These are phyloP conservation scores for Leccinum rimulosum DNA, from an alignment of 768 basidiomycete species.

Conservation along the genomic window DNA sequence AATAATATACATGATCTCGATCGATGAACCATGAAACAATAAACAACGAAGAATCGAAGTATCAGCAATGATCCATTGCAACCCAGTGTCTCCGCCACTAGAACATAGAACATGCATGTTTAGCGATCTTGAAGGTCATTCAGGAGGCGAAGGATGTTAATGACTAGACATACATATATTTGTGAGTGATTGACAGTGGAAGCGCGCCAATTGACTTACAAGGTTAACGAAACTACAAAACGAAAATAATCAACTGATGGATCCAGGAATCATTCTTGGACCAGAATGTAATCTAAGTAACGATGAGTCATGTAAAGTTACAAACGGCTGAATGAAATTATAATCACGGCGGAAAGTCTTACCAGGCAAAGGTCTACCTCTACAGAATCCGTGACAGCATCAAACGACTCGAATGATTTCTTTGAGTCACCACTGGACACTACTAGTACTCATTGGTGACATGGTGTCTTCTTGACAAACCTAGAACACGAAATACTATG, in stretches of 20 bases:
- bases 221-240: slow-evolving; percentile 70
- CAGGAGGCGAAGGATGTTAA: slow-evolving; percentile 82
- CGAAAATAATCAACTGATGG: slow-evolving; percentile 12
- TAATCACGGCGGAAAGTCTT: too few relatives aligned
- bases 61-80: background rate
- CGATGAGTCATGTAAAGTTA: too few relatives aligned
- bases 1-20: slow-evolving; percentile 20
- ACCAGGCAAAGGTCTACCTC: too few relatives aligned
- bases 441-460: too few relatives aligned
- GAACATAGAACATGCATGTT: background rate
- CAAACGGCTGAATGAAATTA: too few relatives aligned
- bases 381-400: too few relatives aligned
- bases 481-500: too few relatives aligned
- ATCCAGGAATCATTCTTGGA: too few relatives aligned
- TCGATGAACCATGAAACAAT: slow-evolving; percentile 7
- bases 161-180: slow-evolving; percentile 43
- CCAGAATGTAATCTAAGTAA: too few relatives aligned
- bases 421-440: too few relatives aligned
- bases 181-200: slow-evolving; percentile 3
- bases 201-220: slow-evolving; percentile 48
- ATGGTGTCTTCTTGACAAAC: too few relatives aligned
- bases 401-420: too few relatives aligned
- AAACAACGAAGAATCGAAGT: slow-evolving; percentile 3
- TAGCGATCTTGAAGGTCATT: slow-evolving; percentile 51
- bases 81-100: background rate